These are phyloP conservation scores for Talaromyces atroroseus DNA, from an alignment of 2,329 filamentous ascomycete genomes.

Conservation along the genomic window DNA sequence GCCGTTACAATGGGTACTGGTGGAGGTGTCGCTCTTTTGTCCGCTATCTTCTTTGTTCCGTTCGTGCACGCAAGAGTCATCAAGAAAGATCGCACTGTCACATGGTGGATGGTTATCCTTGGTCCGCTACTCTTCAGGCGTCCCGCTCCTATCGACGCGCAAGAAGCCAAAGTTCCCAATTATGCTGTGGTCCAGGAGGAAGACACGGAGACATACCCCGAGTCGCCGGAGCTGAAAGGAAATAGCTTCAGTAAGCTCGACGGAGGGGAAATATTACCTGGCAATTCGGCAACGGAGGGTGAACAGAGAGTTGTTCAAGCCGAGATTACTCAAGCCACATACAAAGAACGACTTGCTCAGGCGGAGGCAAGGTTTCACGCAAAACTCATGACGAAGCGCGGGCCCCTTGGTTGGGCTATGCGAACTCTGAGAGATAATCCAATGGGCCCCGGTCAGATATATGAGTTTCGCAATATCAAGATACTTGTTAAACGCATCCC, in stretches of 20 bases:
- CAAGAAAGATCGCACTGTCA: constrained; percentile 61
- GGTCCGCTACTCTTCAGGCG: constrained; percentile 63
- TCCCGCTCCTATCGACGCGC: constrained; percentile 48
- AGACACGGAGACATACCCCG: constrained; percentile 36
- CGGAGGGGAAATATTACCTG: neutral
- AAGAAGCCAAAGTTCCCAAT: constrained; percentile 60
- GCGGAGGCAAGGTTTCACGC: constrained; percentile 56
- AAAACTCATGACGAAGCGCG: constrained; percentile 56
- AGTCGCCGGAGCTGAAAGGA: neutral
- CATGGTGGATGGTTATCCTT: constrained; percentile 57
- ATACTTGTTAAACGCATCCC: constrained; percentile 61
- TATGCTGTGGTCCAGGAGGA: constrained; percentile 71
- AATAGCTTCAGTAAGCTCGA: neutral
- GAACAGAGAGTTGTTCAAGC: constrained; percentile 38
- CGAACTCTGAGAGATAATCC: constrained; percentile 68
- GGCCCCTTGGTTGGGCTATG: constrained; percentile 79
- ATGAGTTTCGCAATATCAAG: constrained; percentile 67
- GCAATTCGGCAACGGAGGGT: constrained; percentile 17
- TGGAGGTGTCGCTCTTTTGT: constrained; percentile 53
- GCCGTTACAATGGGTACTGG: constrained; percentile 62
- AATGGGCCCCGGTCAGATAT: constrained; percentile 65
- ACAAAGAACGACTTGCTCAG: constrained; percentile 57
- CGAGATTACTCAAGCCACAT: constrained; percentile 51
- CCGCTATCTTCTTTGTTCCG: constrained; percentile 68
- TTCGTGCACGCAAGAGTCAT: constrained; percentile 62